A percentile compares a stretch with the other conserved stretches of the same genome.
Conservation (phyloP, 164 flowering plant genomes). For the Warburgia ugandensis region DNA sequence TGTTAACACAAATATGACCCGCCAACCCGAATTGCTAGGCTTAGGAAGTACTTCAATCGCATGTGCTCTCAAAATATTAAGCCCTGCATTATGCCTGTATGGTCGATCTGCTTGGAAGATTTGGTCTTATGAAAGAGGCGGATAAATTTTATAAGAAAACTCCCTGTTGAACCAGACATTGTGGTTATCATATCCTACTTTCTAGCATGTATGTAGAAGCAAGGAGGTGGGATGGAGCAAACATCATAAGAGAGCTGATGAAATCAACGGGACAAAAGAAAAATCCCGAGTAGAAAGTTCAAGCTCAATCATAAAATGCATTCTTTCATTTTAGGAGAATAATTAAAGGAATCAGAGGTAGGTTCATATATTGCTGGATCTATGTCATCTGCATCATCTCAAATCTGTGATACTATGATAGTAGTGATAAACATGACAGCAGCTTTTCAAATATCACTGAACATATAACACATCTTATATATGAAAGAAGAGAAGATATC, state of each 20-base stretch:
- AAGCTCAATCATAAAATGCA: slow-evolving; percentile 2
- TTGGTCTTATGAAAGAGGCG: slow-evolving; percentile 15
- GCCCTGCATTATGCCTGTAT: slow-evolving; percentile 29
- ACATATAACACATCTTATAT: too few relatives aligned
- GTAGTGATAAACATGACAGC: too few relatives aligned
- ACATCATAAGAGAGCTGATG: slow-evolving; percentile 32
- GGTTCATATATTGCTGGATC: too few relatives aligned
- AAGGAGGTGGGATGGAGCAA: slow-evolving; percentile 27
- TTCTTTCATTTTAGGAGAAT: slow-evolving; percentile 10
- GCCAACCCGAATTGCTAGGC: too few relatives aligned
- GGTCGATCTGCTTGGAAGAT: slow-evolving; percentile 32
- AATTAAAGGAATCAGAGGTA: too few relatives aligned
- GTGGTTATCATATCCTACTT: slow-evolving; percentile 11
- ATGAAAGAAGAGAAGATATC: too few relatives aligned
- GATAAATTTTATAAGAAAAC: slow-evolving; percentile 10
- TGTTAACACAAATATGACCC: too few relatives aligned
- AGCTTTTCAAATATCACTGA: too few relatives aligned
- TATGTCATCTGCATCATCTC: too few relatives aligned
- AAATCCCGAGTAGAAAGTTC: slow-evolving; percentile 29
- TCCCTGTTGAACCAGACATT: slow-evolving; percentile 31
- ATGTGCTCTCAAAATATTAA: slow-evolving; percentile 5
- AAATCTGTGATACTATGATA: too few relatives aligned
- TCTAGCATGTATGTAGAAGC: slow-evolving; percentile 16
- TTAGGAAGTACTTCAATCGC: slow-evolving; percentile 10
- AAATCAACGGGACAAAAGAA: slow-evolving; percentile 32